These are phyloP conservation scores for Mrakia frigida DNA, from an alignment of 768 basidiomycete species.

Conservation along the genomic window DNA sequence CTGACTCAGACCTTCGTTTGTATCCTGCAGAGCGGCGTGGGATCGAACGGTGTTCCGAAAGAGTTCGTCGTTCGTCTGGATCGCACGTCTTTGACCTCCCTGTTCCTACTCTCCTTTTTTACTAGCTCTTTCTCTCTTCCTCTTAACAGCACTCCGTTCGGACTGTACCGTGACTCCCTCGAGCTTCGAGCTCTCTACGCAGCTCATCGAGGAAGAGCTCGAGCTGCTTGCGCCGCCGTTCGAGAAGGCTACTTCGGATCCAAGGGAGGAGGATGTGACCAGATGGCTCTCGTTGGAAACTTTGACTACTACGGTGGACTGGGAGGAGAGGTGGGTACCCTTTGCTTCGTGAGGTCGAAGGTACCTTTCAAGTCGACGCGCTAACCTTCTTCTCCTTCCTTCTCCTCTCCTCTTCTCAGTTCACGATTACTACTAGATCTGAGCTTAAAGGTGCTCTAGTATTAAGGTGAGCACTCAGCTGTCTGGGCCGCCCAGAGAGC, in stretches of 20 bases:
- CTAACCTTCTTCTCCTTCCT: neutral
- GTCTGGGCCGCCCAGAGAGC: too few species aligned
- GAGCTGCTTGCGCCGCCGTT: constrained; percentile 39
- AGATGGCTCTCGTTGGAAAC: constrained; percentile 39
- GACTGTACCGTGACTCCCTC: constrained; percentile 41
- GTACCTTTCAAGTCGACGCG: neutral
- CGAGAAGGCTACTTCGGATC: constrained; percentile 30
- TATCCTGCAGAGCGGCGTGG: constrained; percentile 40
- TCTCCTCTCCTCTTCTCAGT: constrained; percentile 15
- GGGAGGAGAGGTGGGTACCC: constrained; percentile 37
- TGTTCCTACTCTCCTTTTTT: too few species aligned
- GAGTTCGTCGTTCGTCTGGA: constrained; percentile 10
- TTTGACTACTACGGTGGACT: constrained; percentile 36
- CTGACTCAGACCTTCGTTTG: neutral
- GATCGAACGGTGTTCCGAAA: constrained; percentile 23
- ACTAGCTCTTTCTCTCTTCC: too few species aligned
- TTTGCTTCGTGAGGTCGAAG: too few species aligned
- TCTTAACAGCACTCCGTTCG: constrained; percentile 36
- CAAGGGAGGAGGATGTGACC: constrained; percentile 40
- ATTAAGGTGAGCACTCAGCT: constrained; percentile 34
- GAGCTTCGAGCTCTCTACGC: constrained; percentile 42
- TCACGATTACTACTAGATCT: constrained; percentile 44
- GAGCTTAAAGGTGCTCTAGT: constrained; percentile 42
- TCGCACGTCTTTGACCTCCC: constrained; percentile 27
- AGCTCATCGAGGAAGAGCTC: constrained; percentile 36